Evolutionary conservation across 768 basidiomycete species (phyloP), one percentile per base, ranked within the genome.

Genomic region (Termitomyces sp.): DNA sequence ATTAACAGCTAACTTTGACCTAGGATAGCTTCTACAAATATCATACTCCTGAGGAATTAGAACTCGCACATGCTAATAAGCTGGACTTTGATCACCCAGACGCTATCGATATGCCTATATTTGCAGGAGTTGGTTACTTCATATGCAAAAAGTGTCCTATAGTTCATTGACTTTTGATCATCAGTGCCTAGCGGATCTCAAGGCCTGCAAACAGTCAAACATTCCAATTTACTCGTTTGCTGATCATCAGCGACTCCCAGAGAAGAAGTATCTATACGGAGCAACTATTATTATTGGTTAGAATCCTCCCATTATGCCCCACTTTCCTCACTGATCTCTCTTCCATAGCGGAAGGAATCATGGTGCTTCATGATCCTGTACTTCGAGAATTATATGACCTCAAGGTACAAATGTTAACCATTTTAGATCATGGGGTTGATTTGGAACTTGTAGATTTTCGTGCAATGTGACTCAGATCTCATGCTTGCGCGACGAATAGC

Each of bases 151-250:
- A 3, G 20, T 28, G 46, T 36, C 11, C 18, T 9, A 55, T 58
- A 48, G 38, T 42, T 49, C 38, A 42, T 32, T 11, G 40, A 42
- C 18, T 20, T 7, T 8, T 40, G 59, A 28, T 55, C 52, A 22
- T 24, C 59, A 97, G 91, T 97, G 96, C 70, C 73, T 98, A 52
- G 75, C 83, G 32, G 94, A 97, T 67, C 76, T 99, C 63, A 97
- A 95, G 72, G 79, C 85, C 6, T 92, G 93, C 70, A 86, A 77
- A 71, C 94, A 86, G 70, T 84, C 88, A 0, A 91, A 96, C 74
- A 93, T 98, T 61, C 96, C 97, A 0, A 85, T 96, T 7, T 99
- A 99, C 73, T 96, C 94, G 0, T 99, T 99, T 74, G 80, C 85
- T 28, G 81, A 91, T 64, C 97, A 99, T 74, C 94, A 97, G 71